Percentiles rank a stretch among this genome's conserved stretches.
Conservation (phyloP, 2,329 filamentous ascomycete species). For the Phyllosticta capitalensis region DNA sequence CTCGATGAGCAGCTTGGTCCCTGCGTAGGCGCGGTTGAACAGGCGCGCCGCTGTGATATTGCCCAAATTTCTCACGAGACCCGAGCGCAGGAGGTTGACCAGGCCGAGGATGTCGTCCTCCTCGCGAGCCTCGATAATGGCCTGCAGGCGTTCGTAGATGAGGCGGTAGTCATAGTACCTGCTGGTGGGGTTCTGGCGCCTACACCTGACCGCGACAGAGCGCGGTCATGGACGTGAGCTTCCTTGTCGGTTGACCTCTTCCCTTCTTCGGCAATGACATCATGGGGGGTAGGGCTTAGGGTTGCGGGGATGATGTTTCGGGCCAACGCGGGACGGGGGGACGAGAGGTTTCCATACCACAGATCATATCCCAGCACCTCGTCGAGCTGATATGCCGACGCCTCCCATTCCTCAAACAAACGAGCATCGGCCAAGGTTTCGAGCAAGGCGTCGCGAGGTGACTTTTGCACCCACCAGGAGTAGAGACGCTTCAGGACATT, state of each 20-base stretch:
- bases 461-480: slow-evolving; percentile 57
- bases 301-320: not conserved
- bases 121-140: slow-evolving; percentile 59
- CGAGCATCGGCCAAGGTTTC: slow-evolving; percentile 56
- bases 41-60: slow-evolving; percentile 76
- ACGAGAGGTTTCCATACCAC: slow-evolving; percentile 45
- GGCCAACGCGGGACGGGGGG: not conserved
- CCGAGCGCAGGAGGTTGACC: slow-evolving; percentile 71
- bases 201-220: slow-evolving; percentile 24
- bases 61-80: slow-evolving; percentile 71
- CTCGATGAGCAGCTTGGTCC: slow-evolving; percentile 83
- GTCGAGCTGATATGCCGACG: slow-evolving; percentile 74
- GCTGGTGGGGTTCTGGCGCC: slow-evolving; percentile 73
- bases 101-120: slow-evolving; percentile 64
- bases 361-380: slow-evolving; percentile 69
- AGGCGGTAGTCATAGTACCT: slow-evolving; percentile 80
- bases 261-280: not conserved
- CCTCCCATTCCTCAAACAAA: slow-evolving; percentile 77
- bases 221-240: not conserved
- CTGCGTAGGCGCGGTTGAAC: slow-evolving; percentile 77
- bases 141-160: slow-evolving; percentile 66
- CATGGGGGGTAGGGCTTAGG: not conserved
- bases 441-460: slow-evolving; percentile 55
- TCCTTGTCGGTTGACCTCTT: not conserved
- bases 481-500: slow-evolving; percentile 49